phyloP scores from a whole-genome alignment of 495 filamentous ascomycete genomes.

The Penicillium macrosclerotiorum region DNA sequence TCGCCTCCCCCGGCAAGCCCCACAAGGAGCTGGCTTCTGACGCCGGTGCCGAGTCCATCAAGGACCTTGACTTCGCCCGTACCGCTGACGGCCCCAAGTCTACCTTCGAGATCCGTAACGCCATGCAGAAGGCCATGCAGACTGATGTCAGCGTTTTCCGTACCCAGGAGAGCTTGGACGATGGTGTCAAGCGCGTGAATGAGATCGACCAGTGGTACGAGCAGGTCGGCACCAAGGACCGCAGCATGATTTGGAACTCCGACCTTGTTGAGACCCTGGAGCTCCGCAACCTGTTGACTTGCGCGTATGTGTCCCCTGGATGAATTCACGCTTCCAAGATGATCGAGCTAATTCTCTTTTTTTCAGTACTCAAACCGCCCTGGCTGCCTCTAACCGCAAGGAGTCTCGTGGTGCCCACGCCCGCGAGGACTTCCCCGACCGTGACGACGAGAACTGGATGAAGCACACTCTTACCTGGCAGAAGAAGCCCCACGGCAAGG shows the following conservation, averaged over 20 bases:
- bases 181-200: conserved; percentile 77
- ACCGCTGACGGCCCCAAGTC: conserved; percentile 79
- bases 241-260: conserved; percentile 99
- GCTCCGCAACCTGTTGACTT: conserved; percentile 88
- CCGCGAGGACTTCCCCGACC: conserved; percentile 89
- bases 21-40: conserved; percentile 75
- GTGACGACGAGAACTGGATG: conserved; percentile 96
- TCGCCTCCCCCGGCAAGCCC: conserved; percentile 72
- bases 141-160: conserved; percentile 96
- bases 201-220: conserved; percentile 76
- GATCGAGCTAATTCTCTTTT: conserved; percentile 8
- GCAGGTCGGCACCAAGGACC: conserved; percentile 90
- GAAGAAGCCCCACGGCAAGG: conserved; percentile 77
- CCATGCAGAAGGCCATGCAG: conserved; percentile 99
- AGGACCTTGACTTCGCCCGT: conserved; percentile 80
- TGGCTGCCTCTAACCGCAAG: conserved; percentile 81
- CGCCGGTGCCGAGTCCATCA: conserved; percentile 82
- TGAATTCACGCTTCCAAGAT: no score
- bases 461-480: conserved; percentile 96
- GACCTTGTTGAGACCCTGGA: conserved; percentile 95
- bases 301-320: conserved; percentile 63
- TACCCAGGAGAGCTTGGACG: conserved; percentile 84
- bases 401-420: conserved; percentile 95
- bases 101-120: conserved; percentile 80
- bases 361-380: conserved; percentile 75